Conservation (phyloP, 73 alveolate genomes). For the Loxodes magnus region DNA sequence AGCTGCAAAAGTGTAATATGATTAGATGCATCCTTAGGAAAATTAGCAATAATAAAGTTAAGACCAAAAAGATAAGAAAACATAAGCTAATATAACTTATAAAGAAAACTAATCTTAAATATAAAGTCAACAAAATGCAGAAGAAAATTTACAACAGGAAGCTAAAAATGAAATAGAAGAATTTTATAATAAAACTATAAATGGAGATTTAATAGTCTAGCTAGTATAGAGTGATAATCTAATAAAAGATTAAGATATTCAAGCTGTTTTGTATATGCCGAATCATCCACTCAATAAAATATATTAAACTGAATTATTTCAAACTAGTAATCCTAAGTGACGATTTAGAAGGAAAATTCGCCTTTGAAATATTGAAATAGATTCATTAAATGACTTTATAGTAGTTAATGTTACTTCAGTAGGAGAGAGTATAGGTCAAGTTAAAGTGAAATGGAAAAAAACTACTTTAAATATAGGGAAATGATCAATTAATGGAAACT, state of each 20-base stretch:
- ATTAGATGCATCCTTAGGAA: neutral
- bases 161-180: neutral
- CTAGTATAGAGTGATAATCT: neutral
- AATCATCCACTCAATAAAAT: neutral
- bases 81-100: neutral
- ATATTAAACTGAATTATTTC: slow-evolving; percentile 1
- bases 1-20: neutral
- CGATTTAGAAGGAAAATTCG: neutral
- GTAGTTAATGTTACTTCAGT: neutral
- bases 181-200: neutral
- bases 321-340: slow-evolving; percentile 9
- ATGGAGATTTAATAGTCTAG: slow-evolving; percentile 3
- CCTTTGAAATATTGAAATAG: neutral
- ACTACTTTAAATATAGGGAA: slow-evolving; percentile 7
- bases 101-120: neutral
- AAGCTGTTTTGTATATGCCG: neutral
- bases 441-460: neutral
- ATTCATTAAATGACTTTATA: neutral
- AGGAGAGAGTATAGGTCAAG: neutral
- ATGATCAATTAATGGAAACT: neutral
- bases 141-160: neutral
- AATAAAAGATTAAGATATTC: neutral
- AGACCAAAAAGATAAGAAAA: neutral
- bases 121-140: neutral
- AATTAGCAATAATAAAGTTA: neutral